Evolutionary conservation across 2,329 filamentous ascomycete species (phyloP).

Genomic region (Drechslera avenae): DNA sequence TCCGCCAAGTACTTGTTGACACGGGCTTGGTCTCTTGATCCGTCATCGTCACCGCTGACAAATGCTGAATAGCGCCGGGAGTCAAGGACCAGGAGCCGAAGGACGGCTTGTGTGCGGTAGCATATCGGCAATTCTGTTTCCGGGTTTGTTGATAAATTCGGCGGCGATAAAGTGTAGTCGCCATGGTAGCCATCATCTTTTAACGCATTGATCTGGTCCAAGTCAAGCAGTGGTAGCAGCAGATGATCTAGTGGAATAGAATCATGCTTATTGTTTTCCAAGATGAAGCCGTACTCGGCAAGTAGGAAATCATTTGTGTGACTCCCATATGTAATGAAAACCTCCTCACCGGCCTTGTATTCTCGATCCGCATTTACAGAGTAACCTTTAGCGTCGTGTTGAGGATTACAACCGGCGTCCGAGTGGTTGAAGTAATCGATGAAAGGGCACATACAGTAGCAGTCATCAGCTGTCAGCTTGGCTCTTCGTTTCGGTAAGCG

Average conservation of each 20-base stretch:
- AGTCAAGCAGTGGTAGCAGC: conserved; percentile 46
- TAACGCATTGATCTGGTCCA: conserved; percentile 41
- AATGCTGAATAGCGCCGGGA: conserved; percentile 38
- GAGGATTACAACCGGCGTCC: conserved; percentile 57
- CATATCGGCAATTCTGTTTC: too few relatives aligned
- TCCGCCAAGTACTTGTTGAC: conserved; percentile 47
- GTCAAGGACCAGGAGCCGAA: conserved; percentile 34
- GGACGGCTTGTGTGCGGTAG: too few relatives aligned
- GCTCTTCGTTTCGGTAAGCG: too few relatives aligned
- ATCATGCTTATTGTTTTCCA: conserved; percentile 47
- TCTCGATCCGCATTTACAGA: conserved; percentile 58
- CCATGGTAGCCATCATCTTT: conserved; percentile 52
- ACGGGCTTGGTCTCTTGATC: conserved; percentile 42
- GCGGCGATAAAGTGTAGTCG: too few relatives aligned
- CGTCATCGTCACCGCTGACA: conserved; percentile 40
- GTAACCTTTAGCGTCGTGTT: conserved; percentile 59
- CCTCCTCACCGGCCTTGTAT: conserved; percentile 65
- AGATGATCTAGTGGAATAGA: conserved; percentile 50
- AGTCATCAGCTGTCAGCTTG: conserved; percentile 56
- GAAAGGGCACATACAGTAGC: conserved; percentile 72
- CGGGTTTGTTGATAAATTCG: too few relatives aligned
- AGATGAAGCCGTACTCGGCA: conserved; percentile 65
- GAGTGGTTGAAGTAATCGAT: conserved; percentile 73
- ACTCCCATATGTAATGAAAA: conserved; percentile 71
- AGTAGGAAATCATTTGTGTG: conserved; percentile 76